A percentile compares a stretch with the other conserved stretches of the same genome.
phyloP scores from a whole-genome alignment of 2,329 filamentous ascomycete genomes.

The Chalaropsis thielavioides region DNA sequence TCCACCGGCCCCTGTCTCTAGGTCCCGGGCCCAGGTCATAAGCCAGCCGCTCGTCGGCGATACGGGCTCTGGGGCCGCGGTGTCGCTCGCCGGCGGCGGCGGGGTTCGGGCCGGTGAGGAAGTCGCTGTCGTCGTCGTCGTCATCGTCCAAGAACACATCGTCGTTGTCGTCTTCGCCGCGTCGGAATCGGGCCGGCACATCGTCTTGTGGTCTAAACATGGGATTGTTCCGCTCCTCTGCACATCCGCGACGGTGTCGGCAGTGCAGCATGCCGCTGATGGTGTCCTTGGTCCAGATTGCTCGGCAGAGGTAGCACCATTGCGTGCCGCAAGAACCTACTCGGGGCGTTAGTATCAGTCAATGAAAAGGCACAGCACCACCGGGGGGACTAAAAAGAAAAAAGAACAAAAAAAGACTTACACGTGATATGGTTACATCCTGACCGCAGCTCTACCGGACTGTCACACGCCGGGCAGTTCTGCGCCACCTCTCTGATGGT shows the following conservation, averaged over 20 bases:
- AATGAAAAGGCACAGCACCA: not conserved
- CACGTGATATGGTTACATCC: constrained; percentile 32
- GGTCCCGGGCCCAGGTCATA: not conserved
- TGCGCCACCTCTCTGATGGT: constrained; percentile 25
- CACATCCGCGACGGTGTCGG: constrained; percentile 1
- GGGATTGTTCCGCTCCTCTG: constrained; percentile 5
- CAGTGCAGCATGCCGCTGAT: constrained; percentile 6
- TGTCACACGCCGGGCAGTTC: constrained; percentile 27
- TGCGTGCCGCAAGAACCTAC: constrained; percentile 27
- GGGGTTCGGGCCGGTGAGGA: not conserved
- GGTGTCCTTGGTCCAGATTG: constrained; percentile 22
- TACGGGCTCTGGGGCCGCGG: not conserved
- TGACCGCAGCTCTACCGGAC: constrained; percentile 25
- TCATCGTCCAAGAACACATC: not conserved
- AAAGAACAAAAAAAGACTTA: constrained; percentile 15
- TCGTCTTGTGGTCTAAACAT: constrained; percentile 6
- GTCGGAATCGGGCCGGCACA: not conserved
- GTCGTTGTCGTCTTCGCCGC: not conserved
- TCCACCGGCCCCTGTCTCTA: not conserved
- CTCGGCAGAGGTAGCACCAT: constrained; percentile 29
- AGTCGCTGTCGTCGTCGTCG: not conserved
- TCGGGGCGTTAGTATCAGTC: not conserved
- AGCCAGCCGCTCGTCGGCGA: not conserved
- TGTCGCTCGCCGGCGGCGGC: not conserved
- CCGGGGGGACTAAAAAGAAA: not conserved